phyloP scores from a whole-genome alignment of 768 basidiomycete species.

The Collybiopsis luxurians region DNA sequence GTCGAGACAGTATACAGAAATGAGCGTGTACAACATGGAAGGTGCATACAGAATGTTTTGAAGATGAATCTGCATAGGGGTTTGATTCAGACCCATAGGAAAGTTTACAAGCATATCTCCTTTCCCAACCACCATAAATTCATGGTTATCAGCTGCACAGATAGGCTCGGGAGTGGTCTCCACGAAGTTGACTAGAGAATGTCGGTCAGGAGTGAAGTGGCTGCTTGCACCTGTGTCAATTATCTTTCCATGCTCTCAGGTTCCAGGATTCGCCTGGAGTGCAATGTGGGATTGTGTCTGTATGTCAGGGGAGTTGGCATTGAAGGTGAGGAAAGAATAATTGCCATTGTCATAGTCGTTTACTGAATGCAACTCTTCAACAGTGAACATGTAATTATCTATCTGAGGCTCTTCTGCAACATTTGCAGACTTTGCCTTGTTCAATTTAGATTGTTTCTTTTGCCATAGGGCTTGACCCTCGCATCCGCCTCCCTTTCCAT shows the following conservation, averaged over 20 bases:
- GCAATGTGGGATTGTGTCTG: too few species aligned
- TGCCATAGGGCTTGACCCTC: not conserved
- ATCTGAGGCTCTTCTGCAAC: not conserved
- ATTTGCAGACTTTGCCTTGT: not conserved
- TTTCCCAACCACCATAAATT: constrained; percentile 21
- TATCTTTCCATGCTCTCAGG: too few species aligned
- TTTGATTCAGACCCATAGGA: constrained; percentile 18
- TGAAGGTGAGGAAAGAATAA: too few species aligned
- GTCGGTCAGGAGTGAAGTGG: too few species aligned
- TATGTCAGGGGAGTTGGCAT: too few species aligned
- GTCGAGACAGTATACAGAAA: constrained; percentile 18
- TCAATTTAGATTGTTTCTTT: not conserved
- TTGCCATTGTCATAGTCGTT: too few species aligned
- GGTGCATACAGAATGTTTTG: constrained; percentile 22
- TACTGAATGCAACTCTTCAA: too few species aligned
- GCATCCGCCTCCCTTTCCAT: too few species aligned
- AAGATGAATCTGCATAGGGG: constrained; percentile 16
- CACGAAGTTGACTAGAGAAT: constrained; percentile 23
- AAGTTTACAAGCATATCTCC: constrained; percentile 26
- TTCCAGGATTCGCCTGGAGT: too few species aligned
- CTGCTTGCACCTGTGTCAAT: too few species aligned
- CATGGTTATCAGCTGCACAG: constrained; percentile 23
- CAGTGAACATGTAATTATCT: too few species aligned
- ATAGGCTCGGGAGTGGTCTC: constrained; percentile 17
- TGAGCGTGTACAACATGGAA: constrained; percentile 25